Evolutionary conservation across 192 early-diverging fungal species (phyloP).

Genomic region (Podila minutissima): DNA sequence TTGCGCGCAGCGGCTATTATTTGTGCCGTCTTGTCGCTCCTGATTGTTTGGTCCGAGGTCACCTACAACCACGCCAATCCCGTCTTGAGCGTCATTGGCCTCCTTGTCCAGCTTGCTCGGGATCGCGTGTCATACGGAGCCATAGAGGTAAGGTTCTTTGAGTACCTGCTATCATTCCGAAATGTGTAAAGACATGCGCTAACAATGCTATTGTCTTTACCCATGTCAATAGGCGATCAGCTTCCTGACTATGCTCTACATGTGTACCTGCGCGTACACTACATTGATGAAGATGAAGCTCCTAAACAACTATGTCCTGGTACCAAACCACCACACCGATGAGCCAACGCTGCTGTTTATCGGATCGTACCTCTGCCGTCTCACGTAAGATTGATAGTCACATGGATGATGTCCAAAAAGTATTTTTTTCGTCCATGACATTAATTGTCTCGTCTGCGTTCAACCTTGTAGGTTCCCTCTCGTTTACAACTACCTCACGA

Average conservation of each 20-base stretch:
- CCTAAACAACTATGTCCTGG: conserved; percentile 89
- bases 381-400: conserved; percentile 60
- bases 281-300: conserved; percentile 91
- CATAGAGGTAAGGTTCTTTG: conserved; percentile 60
- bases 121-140: conserved; percentile 63
- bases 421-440: background rate
- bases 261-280: conserved; percentile 93
- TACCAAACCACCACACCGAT: conserved; percentile 94
- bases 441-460: background rate
- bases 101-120: conserved; percentile 58
- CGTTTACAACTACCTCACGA: conserved; percentile 94
- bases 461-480: conserved; percentile 68
- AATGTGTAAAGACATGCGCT: no score
- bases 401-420: background rate
- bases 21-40: conserved; percentile 68
- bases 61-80: conserved; percentile 81
- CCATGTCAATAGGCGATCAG: conserved; percentile 64
- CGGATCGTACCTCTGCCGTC: conserved; percentile 89
- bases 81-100: conserved; percentile 80
- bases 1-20: conserved; percentile 68
- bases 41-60: conserved; percentile 94
- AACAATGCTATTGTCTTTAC: no score
- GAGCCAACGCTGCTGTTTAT: conserved; percentile 91
- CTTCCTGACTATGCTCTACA: conserved; percentile 84
- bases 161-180: background rate